Evolutionary conservation across 1,284 basidiomycete species (phyloP).

Genomic region (Naganishia albida): DNA sequence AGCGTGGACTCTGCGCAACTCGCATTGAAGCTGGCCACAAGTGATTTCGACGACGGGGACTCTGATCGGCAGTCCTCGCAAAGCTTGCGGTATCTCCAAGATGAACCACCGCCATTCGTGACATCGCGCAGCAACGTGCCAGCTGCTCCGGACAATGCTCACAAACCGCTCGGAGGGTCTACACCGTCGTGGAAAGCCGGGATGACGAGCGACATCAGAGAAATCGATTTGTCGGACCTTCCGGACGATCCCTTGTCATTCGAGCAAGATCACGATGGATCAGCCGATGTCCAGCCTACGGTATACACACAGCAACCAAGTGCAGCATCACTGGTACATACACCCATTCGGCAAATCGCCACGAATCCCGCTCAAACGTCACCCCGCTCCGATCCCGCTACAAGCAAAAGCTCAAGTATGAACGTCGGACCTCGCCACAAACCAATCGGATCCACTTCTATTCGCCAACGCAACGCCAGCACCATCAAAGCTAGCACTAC

Average conservation of each 20-base stretch:
- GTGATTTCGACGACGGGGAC: background rate
- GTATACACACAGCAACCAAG: background rate
- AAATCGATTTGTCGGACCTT: background rate
- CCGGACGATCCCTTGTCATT: background rate
- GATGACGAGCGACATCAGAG: background rate
- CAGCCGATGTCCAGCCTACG: background rate
- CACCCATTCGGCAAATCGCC: background rate
- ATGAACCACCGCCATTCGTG: constrained; percentile 16
- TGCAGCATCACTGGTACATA: background rate
- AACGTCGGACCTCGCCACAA: background rate
- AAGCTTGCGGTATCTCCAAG: constrained; percentile 9
- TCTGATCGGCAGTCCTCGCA: background rate
- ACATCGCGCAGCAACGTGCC: background rate
- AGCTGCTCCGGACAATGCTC: background rate
- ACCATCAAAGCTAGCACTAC: background rate
- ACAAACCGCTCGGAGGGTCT: background rate
- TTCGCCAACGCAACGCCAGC: background rate
- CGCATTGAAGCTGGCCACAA: background rate
- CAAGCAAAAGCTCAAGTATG: constrained; percentile 4
- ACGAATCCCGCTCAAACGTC: background rate
- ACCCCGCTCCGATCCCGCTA: background rate
- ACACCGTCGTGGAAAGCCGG: background rate
- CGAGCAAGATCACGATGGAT: background rate
- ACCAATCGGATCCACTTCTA: background rate
- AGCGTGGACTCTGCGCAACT: constrained; percentile 9